Percentiles rank a stretch among this genome's conserved stretches.
phyloP scores from a whole-genome alignment of 495 filamentous ascomycete genomes.

The Neurospora tetrasperma region DNA sequence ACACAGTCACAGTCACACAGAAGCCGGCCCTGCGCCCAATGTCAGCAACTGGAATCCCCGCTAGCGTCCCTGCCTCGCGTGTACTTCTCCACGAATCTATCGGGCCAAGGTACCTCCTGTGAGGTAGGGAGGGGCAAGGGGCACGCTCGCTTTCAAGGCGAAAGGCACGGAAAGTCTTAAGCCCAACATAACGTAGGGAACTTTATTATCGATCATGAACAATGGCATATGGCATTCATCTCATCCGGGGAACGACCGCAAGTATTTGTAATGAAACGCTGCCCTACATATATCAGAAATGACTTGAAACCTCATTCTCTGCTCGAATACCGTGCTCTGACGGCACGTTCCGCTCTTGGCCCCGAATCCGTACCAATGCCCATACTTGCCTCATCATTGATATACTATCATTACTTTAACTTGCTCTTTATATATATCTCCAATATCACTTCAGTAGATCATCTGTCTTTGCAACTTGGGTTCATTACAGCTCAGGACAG shows the following conservation, averaged over 20 bases:
- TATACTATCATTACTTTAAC: not conserved
- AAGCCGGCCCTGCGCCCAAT: not conserved
- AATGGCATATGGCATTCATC: not conserved
- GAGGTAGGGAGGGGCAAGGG: not conserved
- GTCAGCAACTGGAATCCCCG: not conserved
- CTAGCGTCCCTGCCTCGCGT: not conserved
- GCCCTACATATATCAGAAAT: not conserved
- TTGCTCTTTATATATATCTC: not conserved
- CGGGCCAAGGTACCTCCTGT: not conserved
- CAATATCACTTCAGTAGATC: not conserved
- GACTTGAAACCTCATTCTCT: not conserved
- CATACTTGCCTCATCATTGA: not conserved
- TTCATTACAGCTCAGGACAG: constrained; percentile 16
- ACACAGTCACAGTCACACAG: not conserved
- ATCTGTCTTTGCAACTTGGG: not conserved
- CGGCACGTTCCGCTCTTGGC: not conserved
- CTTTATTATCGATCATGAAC: not conserved
- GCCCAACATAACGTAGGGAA: not conserved
- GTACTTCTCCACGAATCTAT: not conserved
- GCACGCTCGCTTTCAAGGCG: not conserved
- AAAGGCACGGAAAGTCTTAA: not conserved
- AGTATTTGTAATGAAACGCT: not conserved
- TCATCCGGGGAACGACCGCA: not conserved
- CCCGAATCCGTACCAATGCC: not conserved
- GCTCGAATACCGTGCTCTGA: not conserved